Evolutionary conservation across 78 protist species (phyloP).

Genomic region (Chrysochromulina parva): DNA sequence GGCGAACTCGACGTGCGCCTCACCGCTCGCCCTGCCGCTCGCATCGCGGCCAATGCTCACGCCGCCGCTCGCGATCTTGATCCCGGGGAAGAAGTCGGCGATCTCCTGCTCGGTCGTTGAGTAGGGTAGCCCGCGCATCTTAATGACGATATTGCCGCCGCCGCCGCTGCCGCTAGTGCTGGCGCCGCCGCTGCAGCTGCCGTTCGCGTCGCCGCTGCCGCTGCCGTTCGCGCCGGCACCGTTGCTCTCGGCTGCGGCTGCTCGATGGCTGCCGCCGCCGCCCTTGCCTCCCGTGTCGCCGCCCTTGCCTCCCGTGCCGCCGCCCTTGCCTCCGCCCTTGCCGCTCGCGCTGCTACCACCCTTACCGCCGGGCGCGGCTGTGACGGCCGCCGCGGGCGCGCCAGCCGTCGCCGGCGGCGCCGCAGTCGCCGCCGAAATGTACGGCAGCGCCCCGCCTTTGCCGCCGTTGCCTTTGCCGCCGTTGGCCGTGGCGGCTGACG

Average conservation of each 20-base stretch:
- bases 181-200: neutral
- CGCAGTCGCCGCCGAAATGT: too few species aligned
- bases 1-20: constrained; percentile 7
- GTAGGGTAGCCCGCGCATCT: constrained; percentile 21
- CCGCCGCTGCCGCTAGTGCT: neutral
- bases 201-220: neutral
- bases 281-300: too few species aligned
- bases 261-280: too few species aligned
- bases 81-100: neutral
- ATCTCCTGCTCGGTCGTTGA: neutral
- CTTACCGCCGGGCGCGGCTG: too few species aligned
- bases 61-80: neutral
- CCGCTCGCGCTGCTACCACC: too few species aligned
- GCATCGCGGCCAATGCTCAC: neutral
- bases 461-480: too few species aligned
- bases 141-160: neutral
- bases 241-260: neutral
- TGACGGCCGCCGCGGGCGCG: too few species aligned
- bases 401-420: too few species aligned
- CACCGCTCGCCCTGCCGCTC: neutral
- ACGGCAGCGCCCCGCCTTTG: neutral
- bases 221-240: neutral
- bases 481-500: too few species aligned
- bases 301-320: too few species aligned
- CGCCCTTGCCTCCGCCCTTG: too few species aligned